phyloP scores from a whole-genome alignment of 805 yeast species.

The Yamadazyma takamatsuzukensis region DNA sequence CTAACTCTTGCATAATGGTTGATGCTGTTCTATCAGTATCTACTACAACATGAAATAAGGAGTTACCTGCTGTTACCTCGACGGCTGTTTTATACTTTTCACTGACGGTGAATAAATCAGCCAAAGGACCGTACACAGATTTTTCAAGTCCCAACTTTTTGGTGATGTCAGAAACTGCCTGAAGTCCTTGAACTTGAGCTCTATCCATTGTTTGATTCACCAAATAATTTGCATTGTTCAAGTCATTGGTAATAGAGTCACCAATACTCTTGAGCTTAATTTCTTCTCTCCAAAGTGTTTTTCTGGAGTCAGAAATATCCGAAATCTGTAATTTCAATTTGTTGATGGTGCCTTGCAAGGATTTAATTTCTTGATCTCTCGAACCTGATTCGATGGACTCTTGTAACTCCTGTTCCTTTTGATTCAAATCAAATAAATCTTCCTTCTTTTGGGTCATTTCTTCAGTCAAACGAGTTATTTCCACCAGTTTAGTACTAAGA shows the following conservation, averaged over 20 bases:
- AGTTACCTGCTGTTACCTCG: constrained; percentile 85
- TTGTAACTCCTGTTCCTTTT: constrained; percentile 13
- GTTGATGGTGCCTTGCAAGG: constrained; percentile 32
- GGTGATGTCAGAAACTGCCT: constrained; percentile 63
- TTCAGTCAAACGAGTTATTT: constrained; percentile 19
- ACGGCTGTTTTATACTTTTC: constrained; percentile 82
- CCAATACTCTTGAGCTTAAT: constrained; percentile 56
- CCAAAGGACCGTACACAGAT: constrained; percentile 75
- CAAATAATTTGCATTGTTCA: constrained; percentile 52
- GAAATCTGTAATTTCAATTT: constrained; percentile 42
- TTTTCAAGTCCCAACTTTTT: constrained; percentile 52
- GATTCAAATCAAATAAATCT: constrained; percentile 18
- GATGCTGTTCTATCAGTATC: constrained; percentile 84
- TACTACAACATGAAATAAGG: constrained; percentile 85
- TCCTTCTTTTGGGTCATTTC: constrained; percentile 18
- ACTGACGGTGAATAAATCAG: constrained; percentile 76
- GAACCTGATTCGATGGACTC: constrained; percentile 9
- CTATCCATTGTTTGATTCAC: constrained; percentile 76
- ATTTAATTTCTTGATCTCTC: constrained; percentile 7
- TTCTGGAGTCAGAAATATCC: constrained; percentile 60
- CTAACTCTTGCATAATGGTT: constrained; percentile 69
- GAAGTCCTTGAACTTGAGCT: constrained; percentile 63
- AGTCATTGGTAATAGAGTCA: constrained; percentile 53
- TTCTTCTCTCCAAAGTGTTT: constrained; percentile 75
- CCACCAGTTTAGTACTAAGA: constrained; percentile 22